These are phyloP conservation scores for Suillus spraguei DNA, from an alignment of 768 basidiomycete species.

Conservation along the genomic window DNA sequence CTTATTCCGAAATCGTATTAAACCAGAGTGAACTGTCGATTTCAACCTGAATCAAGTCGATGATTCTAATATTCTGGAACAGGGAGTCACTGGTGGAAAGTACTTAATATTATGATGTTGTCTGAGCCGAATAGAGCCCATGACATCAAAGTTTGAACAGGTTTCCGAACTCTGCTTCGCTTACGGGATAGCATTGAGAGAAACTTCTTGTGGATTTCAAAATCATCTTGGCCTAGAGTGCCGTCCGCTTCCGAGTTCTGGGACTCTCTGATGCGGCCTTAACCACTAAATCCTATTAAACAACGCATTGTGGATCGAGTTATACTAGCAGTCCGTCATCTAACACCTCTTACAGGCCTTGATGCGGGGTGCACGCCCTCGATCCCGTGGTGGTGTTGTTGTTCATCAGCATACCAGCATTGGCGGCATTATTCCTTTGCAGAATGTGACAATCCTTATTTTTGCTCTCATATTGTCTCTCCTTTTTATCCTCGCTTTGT, in stretches of 20 bases:
- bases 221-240: neutral
- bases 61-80: neutral
- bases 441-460: conserved; percentile 28
- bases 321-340: neutral
- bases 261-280: neutral
- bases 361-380: conserved; percentile 19
- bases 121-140: neutral
- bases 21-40: neutral
- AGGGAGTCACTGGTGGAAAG: too few relatives aligned
- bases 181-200: neutral
- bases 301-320: neutral
- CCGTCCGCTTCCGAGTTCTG: neutral
- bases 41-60: neutral
- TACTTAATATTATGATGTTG: neutral
- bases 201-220: neutral
- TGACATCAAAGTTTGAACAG: neutral
- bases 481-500: conserved; percentile 50
- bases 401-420: neutral
- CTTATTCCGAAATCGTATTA: neutral
- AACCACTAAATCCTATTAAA: neutral
- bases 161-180: neutral
- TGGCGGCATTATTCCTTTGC: conserved; percentile 30
- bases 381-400: conserved; percentile 5
- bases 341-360: conserved; percentile 12
- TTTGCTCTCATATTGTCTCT: conserved; percentile 48